phyloP scores from a whole-genome alignment of 768 basidiomycete species.

The Agrocybe praecox region DNA sequence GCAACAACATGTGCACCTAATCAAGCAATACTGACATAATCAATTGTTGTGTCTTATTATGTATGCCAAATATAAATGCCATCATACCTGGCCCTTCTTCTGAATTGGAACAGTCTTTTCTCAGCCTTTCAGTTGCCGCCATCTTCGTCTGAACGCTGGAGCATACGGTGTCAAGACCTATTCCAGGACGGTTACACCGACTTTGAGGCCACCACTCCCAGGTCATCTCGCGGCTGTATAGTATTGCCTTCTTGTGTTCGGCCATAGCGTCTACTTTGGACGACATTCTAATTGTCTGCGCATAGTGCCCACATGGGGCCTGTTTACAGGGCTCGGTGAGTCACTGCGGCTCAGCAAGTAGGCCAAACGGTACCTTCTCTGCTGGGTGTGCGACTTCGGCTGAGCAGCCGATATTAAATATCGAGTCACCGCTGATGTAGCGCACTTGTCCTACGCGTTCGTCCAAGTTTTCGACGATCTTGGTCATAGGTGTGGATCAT shows the following conservation, averaged over 20 bases:
- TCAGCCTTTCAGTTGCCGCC: background rate
- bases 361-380: too few relatives aligned
- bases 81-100: background rate
- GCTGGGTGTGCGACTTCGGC: too few relatives aligned
- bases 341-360: slow-evolving; percentile 1
- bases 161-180: background rate
- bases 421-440: background rate
- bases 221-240: background rate
- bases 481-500: background rate
- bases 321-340: background rate
- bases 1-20: too few relatives aligned
- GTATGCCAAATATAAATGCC: slow-evolving; percentile 1
- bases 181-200: background rate
- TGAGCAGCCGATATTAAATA: background rate
- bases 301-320: background rate
- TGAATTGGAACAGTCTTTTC: background rate
- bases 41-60: too few relatives aligned
- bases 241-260: background rate
- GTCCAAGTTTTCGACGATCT: slow-evolving; percentile 1
- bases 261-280: background rate
- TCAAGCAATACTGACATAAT: too few relatives aligned
- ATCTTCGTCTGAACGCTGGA: background rate
- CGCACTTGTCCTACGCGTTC: background rate
- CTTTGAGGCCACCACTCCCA: background rate
- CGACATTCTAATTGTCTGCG: background rate